Base-by-base conservation (phyloP, 2,329 filamentous ascomycete species). In the Penicillium thymicola region DNA sequence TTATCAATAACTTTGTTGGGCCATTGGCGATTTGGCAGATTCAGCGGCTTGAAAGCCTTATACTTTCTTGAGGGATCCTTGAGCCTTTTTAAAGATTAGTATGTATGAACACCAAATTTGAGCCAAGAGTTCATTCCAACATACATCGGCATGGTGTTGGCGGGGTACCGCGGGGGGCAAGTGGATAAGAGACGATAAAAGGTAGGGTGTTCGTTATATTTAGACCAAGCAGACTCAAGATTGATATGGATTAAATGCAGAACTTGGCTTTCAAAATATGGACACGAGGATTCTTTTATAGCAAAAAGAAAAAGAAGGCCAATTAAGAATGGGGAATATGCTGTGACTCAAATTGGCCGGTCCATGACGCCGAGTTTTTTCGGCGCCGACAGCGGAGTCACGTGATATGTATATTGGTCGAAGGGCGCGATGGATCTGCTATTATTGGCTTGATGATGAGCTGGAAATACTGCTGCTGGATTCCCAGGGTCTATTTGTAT, bases 1-100 rank as follows among this genome's bases (percentile, higher is more conserved):
- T 92, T 94, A 68, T 90, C 85, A 68, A 97, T 83, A 40, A 83
- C 85, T 78, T 89, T 92, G 71, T 83, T 84, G 11, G 92, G 92
- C 92, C 92, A 96, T 88, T 80, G 76, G 60, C 80, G 75, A 64
- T 81, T 76, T n/a, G 78, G 76, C 42, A 82, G 74, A 60, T 80
- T 64, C 57, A 78, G 63, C 14, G 77, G 76, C 66, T 78, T 74
- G 60, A 76, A 79, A 42, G 70, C 71, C 66, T 71, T 76, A 65
- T 79, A 79, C 67, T 79, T 79, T 62, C 71, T 77, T 43, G 76
- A 79, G 47, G 77, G 77, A 65, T 79, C 77, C 58, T 78, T 78
- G 59, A 79, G 76, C 77, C 77, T 78, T 41, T 25, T 4, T 42
- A 9, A 16, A 16, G 28, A 47, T 62, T 28, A 68, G 55, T 53